Evolutionary conservation across 495 filamentous ascomycete species (phyloP).

Genomic region (Lasiosphaeria hispida): DNA sequence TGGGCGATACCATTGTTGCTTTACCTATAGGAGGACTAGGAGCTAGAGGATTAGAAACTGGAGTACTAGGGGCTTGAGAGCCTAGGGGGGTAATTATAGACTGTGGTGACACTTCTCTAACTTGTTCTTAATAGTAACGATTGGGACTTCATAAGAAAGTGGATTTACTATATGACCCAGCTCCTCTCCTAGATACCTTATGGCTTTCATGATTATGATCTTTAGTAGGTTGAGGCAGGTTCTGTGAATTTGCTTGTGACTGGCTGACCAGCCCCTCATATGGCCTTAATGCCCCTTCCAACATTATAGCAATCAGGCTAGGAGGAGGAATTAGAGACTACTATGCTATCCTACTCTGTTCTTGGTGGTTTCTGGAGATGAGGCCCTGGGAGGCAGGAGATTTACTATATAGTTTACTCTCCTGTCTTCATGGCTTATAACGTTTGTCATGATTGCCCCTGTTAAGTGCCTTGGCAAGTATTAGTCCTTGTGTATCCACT

Average conservation of each 20-base stretch:
- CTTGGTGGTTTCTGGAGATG: conserved; percentile 2
- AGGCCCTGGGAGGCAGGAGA: conserved; percentile 1
- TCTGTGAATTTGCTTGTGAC: neutral
- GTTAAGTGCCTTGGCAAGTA: neutral
- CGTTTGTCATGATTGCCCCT: neutral
- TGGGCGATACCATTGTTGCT: neutral
- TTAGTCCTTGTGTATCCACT: conserved; percentile 2
- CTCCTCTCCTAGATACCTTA: conserved; percentile 2
- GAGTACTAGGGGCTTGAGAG: neutral
- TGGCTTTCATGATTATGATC: too few species aligned
- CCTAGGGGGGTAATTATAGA: conserved; percentile 1
- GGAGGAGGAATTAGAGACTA: neutral
- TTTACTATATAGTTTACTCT: neutral
- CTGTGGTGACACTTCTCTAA: neutral
- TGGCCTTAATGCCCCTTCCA: neutral
- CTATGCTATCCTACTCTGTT: neutral
- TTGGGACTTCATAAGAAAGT: neutral
- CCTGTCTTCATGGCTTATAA: neutral
- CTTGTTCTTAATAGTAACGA: neutral
- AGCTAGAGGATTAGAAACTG: conserved; percentile 1
- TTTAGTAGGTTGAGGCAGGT: neutral
- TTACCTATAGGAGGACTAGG: conserved; percentile 1
- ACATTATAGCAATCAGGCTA: neutral
- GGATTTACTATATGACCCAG: neutral
- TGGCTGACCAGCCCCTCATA: conserved; percentile 5